Percentiles rank a stretch among this genome's conserved stretches.
Conservation (phyloP, 768 basidiomycete species). For the Amanita thiersii region DNA sequence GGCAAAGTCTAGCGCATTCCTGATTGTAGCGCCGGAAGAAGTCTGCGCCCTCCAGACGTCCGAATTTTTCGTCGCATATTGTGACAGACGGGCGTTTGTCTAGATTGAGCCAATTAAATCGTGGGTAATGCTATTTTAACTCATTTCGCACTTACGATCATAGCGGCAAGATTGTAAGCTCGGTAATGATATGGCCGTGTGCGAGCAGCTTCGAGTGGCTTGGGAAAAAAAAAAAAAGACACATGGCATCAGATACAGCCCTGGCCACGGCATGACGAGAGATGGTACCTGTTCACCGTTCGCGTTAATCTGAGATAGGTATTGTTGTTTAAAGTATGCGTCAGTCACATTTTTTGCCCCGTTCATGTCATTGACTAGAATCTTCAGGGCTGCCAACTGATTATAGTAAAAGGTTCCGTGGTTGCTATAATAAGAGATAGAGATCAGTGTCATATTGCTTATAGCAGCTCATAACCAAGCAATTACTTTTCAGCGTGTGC, state of each 20-base stretch:
- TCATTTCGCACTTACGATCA: conserved; percentile 50
- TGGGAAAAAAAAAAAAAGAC: neutral
- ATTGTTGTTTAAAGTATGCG: conserved; percentile 44
- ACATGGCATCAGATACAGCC: conserved; percentile 4
- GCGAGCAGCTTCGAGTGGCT: conserved; percentile 55
- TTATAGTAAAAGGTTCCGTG: conserved; percentile 60
- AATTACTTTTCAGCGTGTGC: conserved; percentile 40
- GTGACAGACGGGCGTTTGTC: conserved; percentile 50
- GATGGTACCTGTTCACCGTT: conserved; percentile 60
- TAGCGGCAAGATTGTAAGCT: conserved; percentile 58
- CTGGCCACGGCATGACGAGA: too few relatives aligned
- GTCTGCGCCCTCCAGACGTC: conserved; percentile 45
- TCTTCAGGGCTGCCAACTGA: conserved; percentile 49
- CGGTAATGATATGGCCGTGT: conserved; percentile 63
- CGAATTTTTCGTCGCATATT: conserved; percentile 35
- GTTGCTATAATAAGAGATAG: conserved; percentile 32
- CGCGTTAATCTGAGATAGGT: conserved; percentile 42
- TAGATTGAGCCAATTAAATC: conserved; percentile 14
- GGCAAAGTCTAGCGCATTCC: conserved; percentile 50
- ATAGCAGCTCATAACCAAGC: neutral
- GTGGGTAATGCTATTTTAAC: neutral
- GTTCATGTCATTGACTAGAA: conserved; percentile 39
- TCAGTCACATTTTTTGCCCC: conserved; percentile 40
- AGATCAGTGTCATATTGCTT: too few relatives aligned
- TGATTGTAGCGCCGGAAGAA: conserved; percentile 42